Evolutionary conservation across 768 basidiomycete species (phyloP).

Genomic region (Lactarius hengduanensis): DNA sequence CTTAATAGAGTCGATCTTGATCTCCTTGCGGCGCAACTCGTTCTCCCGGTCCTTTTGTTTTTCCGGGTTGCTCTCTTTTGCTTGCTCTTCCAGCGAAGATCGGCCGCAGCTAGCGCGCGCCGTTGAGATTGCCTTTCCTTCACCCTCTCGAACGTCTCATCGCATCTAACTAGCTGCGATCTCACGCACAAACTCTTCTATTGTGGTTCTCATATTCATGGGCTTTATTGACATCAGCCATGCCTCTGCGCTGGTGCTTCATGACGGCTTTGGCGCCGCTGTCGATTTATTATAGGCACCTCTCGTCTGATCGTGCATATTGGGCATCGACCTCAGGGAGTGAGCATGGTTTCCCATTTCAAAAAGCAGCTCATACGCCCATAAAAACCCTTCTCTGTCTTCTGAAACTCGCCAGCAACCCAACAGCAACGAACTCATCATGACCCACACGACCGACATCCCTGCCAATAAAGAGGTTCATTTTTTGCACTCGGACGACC

Average conservation of each 20-base stretch:
- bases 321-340: neutral
- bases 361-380: neutral
- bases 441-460: neutral
- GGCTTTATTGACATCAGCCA: neutral
- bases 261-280: neutral
- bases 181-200: neutral
- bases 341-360: constrained; percentile 9
- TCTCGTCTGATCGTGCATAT: neutral
- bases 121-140: neutral
- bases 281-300: neutral
- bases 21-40: neutral
- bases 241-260: neutral
- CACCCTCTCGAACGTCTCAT: neutral
- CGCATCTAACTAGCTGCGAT: neutral
- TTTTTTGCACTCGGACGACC: constrained; percentile 70
- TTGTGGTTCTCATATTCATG: neutral
- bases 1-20: neutral
- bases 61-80: neutral
- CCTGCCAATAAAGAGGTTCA: constrained; percentile 40
- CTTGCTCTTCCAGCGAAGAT: neutral
- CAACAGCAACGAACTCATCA: neutral
- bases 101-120: neutral
- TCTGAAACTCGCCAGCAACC: neutral
- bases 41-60: neutral
- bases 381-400: neutral